Conservation (phyloP, 306 rosid genomes). For the Cicer chorassanicum region DNA sequence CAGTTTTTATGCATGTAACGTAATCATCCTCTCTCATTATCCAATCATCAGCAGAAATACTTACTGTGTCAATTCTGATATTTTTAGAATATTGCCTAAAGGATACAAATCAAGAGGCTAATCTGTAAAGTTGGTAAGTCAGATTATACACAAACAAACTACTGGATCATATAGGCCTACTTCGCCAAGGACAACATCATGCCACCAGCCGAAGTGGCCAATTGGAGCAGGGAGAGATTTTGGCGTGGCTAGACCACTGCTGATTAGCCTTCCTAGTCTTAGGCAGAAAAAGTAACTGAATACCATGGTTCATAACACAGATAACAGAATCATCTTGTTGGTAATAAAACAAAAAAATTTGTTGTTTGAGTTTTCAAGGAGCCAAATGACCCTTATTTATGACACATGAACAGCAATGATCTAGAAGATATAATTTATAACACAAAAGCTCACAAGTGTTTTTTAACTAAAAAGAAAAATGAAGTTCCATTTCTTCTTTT, state of each 20-base stretch:
- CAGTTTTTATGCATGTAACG: too few relatives aligned
- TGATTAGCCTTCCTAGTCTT: neutral
- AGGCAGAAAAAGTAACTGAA: neutral
- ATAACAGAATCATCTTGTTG: constrained; percentile 2
- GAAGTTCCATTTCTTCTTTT: neutral
- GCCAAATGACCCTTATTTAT: neutral
- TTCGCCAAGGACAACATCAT: too few relatives aligned
- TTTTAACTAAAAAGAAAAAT: neutral
- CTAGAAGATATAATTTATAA: constrained; percentile 2
- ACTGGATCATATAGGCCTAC: too few relatives aligned
- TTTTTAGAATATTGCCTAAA: constrained; percentile 16
- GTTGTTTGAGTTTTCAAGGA: neutral
- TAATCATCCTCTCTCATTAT: too few relatives aligned
- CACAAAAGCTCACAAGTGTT: neutral
- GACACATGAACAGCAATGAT: neutral
- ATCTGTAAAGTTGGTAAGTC: constrained; percentile 43
- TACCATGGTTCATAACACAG: neutral
- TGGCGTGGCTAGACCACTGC: too few relatives aligned
- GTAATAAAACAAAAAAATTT: neutral
- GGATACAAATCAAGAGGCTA: constrained; percentile 44
- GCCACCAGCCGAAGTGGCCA: too few relatives aligned
- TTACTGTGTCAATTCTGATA: too few relatives aligned
- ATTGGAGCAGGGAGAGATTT: too few relatives aligned
- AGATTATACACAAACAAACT: constrained; percentile 44
- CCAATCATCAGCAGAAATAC: too few relatives aligned